Evolutionary conservation across 2,329 filamentous ascomycete genomes (phyloP), one percentile per base, ranked within the genome.

Genomic region (Cercospora zeae-maydis): DNA sequence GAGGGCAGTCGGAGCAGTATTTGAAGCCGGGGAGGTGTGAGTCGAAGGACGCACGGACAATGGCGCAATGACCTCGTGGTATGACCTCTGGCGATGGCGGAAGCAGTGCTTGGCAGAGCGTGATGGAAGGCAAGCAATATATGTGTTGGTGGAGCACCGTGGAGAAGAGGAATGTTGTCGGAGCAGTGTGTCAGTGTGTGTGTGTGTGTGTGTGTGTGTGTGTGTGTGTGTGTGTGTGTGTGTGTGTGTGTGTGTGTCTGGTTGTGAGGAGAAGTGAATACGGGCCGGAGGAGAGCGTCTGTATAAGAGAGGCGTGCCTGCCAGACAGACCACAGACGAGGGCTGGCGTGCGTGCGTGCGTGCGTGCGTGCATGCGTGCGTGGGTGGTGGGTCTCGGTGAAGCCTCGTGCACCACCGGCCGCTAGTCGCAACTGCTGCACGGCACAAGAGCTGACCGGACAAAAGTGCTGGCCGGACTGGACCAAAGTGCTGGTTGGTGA

Each of bases 21-120:
- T 65, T 66, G 52, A 66, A 63, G 27, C 47, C 42, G 30, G 49
- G 34, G 60, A 54, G 59, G 66, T 64, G 49, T 68, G 62, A 64
- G 57, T 59, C 57, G 56, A 59, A 42, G 24, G 47, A 39, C 58
- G 66, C 66, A 68, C 66, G 66, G 66, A 66, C 64, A 58, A 68
- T 68, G 66, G 66, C 66, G 66, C 66, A 66, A 68, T 67, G 62
- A 60, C 59, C 62, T 58, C 45, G 62, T 64, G 59, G 64, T 64
- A 63, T 63, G 63, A 58, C 31, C 42, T 57, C 49, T 53, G 49
- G 54, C 37, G 54, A 59, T 63, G 59, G 66, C 57, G 63, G 65
- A 61, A 63, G 49, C 45, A 53, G 27, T 5, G 49, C 49, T 53
- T 53, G 49, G 49, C 49, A 53, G 49, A 53, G 49, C 49, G 30